Evolutionary conservation across 2,329 filamentous ascomycete species (phyloP).

Genomic region (Aureobasidium sp.): DNA sequence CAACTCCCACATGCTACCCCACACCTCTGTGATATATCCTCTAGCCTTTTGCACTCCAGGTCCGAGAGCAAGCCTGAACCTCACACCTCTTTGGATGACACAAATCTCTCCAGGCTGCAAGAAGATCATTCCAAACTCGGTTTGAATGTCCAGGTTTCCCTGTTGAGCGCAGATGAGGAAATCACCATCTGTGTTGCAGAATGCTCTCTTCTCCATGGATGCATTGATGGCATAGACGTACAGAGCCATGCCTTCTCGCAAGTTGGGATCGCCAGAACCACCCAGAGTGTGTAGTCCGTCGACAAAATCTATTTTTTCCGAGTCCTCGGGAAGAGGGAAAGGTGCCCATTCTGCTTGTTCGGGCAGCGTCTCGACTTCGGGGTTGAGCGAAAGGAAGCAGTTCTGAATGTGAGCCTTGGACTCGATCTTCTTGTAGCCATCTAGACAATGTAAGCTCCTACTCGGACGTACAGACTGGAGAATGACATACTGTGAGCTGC

Average conservation of each 20-base stretch:
- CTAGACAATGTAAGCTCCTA: neutral
- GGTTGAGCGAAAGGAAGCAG: conserved; percentile 43
- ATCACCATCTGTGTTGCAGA: conserved; percentile 39
- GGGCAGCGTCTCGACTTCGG: conserved; percentile 41
- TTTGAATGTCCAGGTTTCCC: conserved; percentile 33
- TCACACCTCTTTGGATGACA: conserved; percentile 35
- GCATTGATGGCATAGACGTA: conserved; percentile 45
- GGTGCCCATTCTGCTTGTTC: conserved; percentile 46
- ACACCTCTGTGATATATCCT: conserved; percentile 35
- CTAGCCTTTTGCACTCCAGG: conserved; percentile 29
- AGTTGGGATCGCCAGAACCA: conserved; percentile 46
- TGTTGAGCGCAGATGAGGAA: conserved; percentile 33
- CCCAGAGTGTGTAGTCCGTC: conserved; percentile 45
- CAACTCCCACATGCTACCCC: conserved; percentile 35
- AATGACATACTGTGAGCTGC: conserved; percentile 35
- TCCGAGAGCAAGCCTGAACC: conserved; percentile 31
- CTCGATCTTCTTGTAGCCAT: conserved; percentile 18
- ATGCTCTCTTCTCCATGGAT: conserved; percentile 41
- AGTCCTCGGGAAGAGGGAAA: conserved; percentile 32
- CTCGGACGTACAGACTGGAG: conserved; percentile 18
- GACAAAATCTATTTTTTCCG: conserved; percentile 40
- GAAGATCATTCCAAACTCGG: conserved; percentile 34
- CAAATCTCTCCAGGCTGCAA: conserved; percentile 35
- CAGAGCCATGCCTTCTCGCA: conserved; percentile 43
- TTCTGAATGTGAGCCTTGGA: conserved; percentile 29